Base-by-base conservation (phyloP, 306 rosid genomes). In the Cicer pinnatifidum region DNA sequence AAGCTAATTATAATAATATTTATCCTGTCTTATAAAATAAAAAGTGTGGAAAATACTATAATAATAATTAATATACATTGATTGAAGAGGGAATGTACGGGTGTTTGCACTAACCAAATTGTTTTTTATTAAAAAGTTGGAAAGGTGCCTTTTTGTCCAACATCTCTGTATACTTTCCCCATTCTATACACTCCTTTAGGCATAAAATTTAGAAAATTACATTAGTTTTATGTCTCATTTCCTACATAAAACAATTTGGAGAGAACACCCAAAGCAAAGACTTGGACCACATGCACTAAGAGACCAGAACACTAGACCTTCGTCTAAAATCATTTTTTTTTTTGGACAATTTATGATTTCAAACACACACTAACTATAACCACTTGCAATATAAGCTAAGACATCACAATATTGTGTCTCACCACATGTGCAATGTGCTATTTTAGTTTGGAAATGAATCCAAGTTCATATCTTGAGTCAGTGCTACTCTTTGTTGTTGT, bases 361-460 rank as follows among this genome's bases (percentile, higher is more conserved):
- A 11, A 45, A 1, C 13, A 45, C n/a, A 45, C 50, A 45, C 13
- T 45, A 45, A 10, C 13, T 3, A 11, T 13, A 46, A 46, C 51
- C 51, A 46, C n/a, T 11, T 46, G 7, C 1, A 46, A 46, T 11
- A 46, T 5, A 46, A 46, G 51, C 51, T 11, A 12, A 47, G 16
- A 12, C 52, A 1, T 47, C 16, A 15, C 57, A 51, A 51, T 51
- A 1, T 8, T 51, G 20, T 51, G 20, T 51, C 23, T 15, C 58
- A 51, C 58, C 20, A 51, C 58, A 28, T 59, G 66, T 59, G 66
- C 9, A 59, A 33, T 13, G 66, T 59, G 66, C 44, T 33, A 58
- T 28, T 28, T 59, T 59, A 35, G 43, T 16, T 53, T 53, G 28
- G 11, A 53, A 16, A 1, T 16, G 59, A 53, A 16, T 53, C 59